Conservation (phyloP, 768 basidiomycete species). For the Lanmaoa pseudosensibilis region DNA sequence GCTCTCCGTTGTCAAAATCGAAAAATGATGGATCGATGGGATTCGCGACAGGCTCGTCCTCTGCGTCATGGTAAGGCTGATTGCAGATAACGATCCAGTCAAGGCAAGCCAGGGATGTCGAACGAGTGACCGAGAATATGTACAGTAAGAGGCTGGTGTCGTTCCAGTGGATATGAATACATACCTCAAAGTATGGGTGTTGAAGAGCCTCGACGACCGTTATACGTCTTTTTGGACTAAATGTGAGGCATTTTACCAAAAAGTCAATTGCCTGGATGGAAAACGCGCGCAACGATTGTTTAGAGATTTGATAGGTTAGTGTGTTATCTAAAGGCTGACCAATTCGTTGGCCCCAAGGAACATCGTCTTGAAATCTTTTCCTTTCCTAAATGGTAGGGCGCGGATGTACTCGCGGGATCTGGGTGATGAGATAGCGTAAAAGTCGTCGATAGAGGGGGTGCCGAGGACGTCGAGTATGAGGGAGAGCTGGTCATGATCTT, state of each 20-base stretch:
- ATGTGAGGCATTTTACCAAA: conserved; percentile 78
- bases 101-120: not conserved
- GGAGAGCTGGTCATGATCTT: conserved; percentile 91
- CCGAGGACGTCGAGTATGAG: conserved; percentile 95
- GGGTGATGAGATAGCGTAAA: conserved; percentile 85
- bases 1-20: conserved; percentile 73
- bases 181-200: conserved; percentile 85
- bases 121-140: not conserved
- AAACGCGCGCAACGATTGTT: not conserved
- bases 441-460: conserved; percentile 87
- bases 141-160: not conserved
- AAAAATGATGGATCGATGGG: conserved; percentile 78
- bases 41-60: conserved; percentile 83
- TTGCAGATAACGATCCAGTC: not conserved
- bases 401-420: conserved; percentile 85
- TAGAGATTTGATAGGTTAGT: not conserved
- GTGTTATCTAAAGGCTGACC: conserved; percentile 33
- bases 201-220: conserved; percentile 84
- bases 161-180: conserved; percentile 10
- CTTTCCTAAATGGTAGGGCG: conserved; percentile 83
- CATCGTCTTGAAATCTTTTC: conserved; percentile 64
- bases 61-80: conserved; percentile 84
- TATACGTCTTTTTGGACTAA: conserved; percentile 84
- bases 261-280: conserved; percentile 63
- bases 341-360: conserved; percentile 75